A percentile compares a stretch with the other conserved stretches of the same genome.
Conservation (phyloP, 805 yeast genomes). For the Kuraishia ogatae region DNA sequence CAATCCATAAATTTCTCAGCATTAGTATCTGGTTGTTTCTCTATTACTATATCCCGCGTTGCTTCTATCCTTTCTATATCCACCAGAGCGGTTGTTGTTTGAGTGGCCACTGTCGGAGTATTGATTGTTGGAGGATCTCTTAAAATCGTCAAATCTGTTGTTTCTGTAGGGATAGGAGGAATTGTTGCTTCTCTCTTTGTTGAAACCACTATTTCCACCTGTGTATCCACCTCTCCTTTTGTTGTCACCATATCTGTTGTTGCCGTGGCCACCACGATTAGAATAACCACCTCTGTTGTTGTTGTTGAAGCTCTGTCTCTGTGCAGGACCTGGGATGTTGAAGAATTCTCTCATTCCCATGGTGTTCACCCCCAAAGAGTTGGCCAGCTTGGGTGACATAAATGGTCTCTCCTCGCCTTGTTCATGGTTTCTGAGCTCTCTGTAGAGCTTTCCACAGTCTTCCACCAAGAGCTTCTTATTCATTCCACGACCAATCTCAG, state of each 20-base stretch:
- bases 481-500: conserved; percentile 4
- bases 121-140: background rate
- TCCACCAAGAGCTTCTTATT: conserved; percentile 3
- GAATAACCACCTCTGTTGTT: conserved; percentile 6
- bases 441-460: conserved; percentile 8
- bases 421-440: conserved; percentile 9
- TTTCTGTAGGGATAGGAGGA: background rate
- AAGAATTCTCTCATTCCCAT: conserved; percentile 18
- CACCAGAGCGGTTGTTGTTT: background rate
- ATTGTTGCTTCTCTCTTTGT: conserved; percentile 1
- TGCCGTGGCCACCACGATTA: conserved; percentile 5
- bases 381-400: conserved; percentile 12
- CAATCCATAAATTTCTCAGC: background rate
- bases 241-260: conserved; percentile 8
- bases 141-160: background rate
- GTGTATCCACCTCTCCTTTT: conserved; percentile 7
- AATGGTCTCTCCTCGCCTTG: conserved; percentile 9
- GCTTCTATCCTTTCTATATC: background rate
- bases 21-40: background rate
- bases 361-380: conserved; percentile 18
- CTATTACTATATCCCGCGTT: background rate
- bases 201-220: background rate
- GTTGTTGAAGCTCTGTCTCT: conserved; percentile 5
- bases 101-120: background rate
- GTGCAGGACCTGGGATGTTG: conserved; percentile 21